These are phyloP conservation scores for Arthrobotrys sphaeroides DNA, from an alignment of 2,329 filamentous ascomycete genomes.

Conservation along the genomic window DNA sequence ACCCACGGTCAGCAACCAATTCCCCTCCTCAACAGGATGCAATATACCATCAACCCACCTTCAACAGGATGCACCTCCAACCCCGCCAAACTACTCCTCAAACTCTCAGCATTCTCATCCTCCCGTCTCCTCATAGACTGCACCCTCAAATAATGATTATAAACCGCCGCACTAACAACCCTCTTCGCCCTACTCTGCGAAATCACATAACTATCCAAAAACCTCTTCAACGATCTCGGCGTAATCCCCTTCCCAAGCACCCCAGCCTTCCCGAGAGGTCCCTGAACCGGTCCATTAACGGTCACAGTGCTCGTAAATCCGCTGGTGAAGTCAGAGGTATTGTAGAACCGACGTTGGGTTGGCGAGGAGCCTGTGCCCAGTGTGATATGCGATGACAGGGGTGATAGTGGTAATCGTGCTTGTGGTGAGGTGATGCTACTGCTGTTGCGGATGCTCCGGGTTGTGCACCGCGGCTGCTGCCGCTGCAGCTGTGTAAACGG, in stretches of 20 bases:
- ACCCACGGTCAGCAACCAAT: background rate
- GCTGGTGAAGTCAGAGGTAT: constrained; percentile 55
- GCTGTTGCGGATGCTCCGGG: background rate
- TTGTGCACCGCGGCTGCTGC: background rate
- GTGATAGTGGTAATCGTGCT: background rate
- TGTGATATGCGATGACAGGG: constrained; percentile 1
- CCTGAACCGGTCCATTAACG: constrained; percentile 52
- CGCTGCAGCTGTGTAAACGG: background rate
- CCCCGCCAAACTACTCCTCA: constrained; percentile 5
- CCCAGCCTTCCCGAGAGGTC: constrained; percentile 54
- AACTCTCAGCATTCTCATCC: constrained; percentile 73
- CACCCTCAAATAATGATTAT: constrained; percentile 94
- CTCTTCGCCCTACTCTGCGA: constrained; percentile 96
- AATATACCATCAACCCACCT: too few species aligned
- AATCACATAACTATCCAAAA: constrained; percentile 94
- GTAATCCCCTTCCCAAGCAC: constrained; percentile 48
- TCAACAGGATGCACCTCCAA: constrained; percentile 78
- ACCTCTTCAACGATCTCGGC: constrained; percentile 74
- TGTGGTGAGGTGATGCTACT: background rate
- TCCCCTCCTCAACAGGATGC: background rate
- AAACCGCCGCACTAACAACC: constrained; percentile 88
- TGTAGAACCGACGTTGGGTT: constrained; percentile 27
- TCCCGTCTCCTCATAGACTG: constrained; percentile 78
- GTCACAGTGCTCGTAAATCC: constrained; percentile 56
- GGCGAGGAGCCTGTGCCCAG: background rate